phyloP scores from a whole-genome alignment of 768 basidiomycete genomes.

The Phaeotremella skinneri region DNA sequence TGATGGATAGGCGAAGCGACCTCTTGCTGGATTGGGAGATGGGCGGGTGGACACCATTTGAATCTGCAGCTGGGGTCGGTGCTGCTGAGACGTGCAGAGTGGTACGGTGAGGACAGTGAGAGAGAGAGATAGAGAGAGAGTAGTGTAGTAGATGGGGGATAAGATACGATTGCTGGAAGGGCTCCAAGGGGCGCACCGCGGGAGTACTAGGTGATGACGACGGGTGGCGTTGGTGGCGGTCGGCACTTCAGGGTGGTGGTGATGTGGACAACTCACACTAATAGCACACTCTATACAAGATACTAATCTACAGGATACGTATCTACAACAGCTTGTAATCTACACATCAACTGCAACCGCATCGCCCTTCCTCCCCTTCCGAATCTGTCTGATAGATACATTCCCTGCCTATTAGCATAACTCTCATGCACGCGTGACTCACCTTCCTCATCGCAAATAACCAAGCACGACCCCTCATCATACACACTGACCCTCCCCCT shows the following conservation, averaged over 20 bases:
- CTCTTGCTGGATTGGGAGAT: slow-evolving; percentile 30
- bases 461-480: slow-evolving; percentile 22
- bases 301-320: not conserved
- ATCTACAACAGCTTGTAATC: not conserved
- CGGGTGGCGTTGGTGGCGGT: slow-evolving; percentile 1
- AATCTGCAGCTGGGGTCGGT: not conserved
- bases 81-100: no score
- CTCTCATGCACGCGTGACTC: not conserved
- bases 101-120: not conserved
- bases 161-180: no score
- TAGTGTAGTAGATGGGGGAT: no score
- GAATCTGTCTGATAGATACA: not conserved
- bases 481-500: slow-evolving; percentile 16
- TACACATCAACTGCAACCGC: not conserved
- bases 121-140: not conserved
- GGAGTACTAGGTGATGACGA: not conserved
- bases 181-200: not conserved
- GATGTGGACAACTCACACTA: no score
- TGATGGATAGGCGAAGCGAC: slow-evolving; percentile 39
- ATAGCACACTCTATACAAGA: no score
- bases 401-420: not conserved
- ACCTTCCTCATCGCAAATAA: slow-evolving; percentile 29
- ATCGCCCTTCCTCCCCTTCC: not conserved
- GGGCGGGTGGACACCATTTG: slow-evolving; percentile 42
- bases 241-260: not conserved